Conservation (phyloP, 2,329 filamentous ascomycete species). For the Gnomoniopsis smithogilvyi region DNA sequence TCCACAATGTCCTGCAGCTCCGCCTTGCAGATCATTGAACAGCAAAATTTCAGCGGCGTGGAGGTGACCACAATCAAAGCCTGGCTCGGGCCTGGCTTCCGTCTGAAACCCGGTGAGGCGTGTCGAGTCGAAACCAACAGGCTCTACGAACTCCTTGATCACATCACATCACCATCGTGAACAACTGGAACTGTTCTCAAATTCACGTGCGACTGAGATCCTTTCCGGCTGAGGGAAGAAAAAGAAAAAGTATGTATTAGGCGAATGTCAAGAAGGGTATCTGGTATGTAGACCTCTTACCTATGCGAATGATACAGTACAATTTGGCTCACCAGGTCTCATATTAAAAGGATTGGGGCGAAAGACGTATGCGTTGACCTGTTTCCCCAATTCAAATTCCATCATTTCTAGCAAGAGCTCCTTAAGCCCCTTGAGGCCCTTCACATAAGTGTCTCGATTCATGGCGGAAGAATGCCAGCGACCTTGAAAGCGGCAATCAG, state of each 20-base stretch:
- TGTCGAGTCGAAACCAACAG: slow-evolving; percentile 16
- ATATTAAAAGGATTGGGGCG: too few species aligned
- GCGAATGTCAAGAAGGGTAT: too few species aligned
- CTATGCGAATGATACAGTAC: too few species aligned
- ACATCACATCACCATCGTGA: slow-evolving; percentile 12
- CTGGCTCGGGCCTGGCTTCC: slow-evolving; percentile 16
- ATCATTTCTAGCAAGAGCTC: neutral
- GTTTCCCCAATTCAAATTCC: neutral
- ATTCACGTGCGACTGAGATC: too few species aligned
- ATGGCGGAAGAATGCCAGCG: neutral
- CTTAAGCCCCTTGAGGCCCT: neutral
- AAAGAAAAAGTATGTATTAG: too few species aligned
- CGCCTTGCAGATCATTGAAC: slow-evolving; percentile 29
- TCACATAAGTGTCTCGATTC: neutral
- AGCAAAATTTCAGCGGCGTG: slow-evolving; percentile 29
- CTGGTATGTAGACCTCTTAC: too few species aligned
- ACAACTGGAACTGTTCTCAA: neutral
- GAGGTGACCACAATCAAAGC: slow-evolving; percentile 15
- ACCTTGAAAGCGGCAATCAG: neutral
- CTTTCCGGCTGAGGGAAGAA: too few species aligned
- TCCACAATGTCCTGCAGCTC: slow-evolving; percentile 30
- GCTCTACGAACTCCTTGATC: slow-evolving; percentile 18
- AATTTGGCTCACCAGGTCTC: too few species aligned
- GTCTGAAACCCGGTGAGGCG: slow-evolving; percentile 7
- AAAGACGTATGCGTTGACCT: too few species aligned